A percentile compares a stretch with the other conserved stretches of the same genome.
Evolutionary conservation across 352 stramenopile genomes (phyloP).

Genomic region (Plasmopara viticola): DNA sequence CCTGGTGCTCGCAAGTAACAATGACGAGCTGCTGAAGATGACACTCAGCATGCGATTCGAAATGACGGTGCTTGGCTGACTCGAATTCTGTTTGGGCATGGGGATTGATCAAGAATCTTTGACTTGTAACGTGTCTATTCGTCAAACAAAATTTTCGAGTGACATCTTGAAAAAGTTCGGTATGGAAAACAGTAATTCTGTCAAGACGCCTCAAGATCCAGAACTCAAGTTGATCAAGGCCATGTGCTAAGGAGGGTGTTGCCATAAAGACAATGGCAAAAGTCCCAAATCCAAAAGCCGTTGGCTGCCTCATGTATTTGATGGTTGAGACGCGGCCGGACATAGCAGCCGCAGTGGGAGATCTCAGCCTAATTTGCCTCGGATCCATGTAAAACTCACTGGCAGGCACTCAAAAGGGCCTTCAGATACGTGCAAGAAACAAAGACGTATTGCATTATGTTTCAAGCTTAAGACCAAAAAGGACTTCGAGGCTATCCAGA

Average conservation of each 20-base stretch:
- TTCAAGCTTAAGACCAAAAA: neutral
- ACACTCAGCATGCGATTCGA: no score
- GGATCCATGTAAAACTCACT: neutral
- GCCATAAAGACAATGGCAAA: neutral
- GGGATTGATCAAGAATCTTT: neutral
- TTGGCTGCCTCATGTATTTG: neutral
- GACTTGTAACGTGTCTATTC: neutral
- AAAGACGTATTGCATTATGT: neutral
- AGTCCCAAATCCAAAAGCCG: neutral
- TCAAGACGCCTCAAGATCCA: neutral
- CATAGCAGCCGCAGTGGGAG: neutral
- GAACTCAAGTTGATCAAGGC: neutral
- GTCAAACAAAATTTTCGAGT: neutral
- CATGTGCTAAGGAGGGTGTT: neutral
- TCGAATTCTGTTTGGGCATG: neutral
- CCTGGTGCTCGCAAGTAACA: no score
- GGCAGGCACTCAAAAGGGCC: neutral
- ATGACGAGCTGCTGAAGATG: no score
- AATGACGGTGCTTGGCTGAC: no score
- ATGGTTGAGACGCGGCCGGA: neutral
- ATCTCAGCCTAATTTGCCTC: neutral
- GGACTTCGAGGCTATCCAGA: neutral
- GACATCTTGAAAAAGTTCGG: neutral
- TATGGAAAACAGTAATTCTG: neutral
- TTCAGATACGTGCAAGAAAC: neutral